Conservation (phyloP, 768 basidiomycete species). For the Lyophyllum decastes region DNA sequence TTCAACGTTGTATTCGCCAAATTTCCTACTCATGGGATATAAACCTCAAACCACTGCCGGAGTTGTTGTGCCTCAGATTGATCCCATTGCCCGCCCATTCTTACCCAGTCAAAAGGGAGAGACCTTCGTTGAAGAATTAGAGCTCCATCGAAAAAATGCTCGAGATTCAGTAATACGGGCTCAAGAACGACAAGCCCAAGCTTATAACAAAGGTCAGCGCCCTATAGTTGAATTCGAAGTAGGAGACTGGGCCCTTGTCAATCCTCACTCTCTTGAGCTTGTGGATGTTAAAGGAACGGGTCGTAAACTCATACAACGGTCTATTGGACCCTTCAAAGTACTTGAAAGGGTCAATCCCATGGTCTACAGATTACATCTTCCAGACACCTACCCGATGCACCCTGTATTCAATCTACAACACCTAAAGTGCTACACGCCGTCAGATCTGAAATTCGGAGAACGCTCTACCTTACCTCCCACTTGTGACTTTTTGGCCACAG, state of each 20-base stretch:
- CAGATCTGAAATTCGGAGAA: neutral
- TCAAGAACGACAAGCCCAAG: neutral
- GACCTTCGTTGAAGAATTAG: neutral
- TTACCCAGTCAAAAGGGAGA: neutral
- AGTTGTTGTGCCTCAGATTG: neutral
- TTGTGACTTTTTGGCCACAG: neutral
- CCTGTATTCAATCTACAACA: slow-evolving; percentile 15
- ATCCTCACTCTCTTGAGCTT: slow-evolving; percentile 26
- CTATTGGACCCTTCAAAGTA: slow-evolving; percentile 26
- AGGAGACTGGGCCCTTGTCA: slow-evolving; percentile 15
- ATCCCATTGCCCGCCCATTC: neutral
- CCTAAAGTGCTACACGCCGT: neutral
- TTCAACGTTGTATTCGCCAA: slow-evolving; percentile 25
- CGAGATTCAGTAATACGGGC: neutral
- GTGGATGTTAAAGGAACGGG: slow-evolving; percentile 22
- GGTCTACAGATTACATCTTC: slow-evolving; percentile 22
- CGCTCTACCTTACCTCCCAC: neutral
- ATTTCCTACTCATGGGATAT: slow-evolving; percentile 30
- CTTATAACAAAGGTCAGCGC: neutral
- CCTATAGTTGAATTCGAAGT: slow-evolving; percentile 8
- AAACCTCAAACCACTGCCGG: slow-evolving; percentile 14
- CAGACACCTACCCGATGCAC: slow-evolving; percentile 26
- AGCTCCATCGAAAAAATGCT: neutral
- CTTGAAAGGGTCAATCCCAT: slow-evolving; percentile 22
- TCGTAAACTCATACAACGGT: slow-evolving; percentile 22